Evolutionary conservation across 2,329 filamentous ascomycete genomes (phyloP), one percentile per base, ranked within the genome.

Genomic region (Fusarium nygamai): DNA sequence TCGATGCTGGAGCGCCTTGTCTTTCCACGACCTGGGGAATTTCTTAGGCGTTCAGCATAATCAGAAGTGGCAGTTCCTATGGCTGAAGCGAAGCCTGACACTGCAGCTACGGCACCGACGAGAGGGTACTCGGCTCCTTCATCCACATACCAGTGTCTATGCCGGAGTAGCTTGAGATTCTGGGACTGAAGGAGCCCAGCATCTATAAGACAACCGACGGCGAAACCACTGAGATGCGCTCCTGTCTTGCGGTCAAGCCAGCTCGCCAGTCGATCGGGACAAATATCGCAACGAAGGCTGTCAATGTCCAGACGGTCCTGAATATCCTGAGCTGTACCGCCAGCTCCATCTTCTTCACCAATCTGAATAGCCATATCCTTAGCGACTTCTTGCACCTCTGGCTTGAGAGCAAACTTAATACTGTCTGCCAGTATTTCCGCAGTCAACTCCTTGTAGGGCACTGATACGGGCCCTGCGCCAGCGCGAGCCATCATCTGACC

Each of bases 101-200:
- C 82, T 0, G 93, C 92, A 39, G 89, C 89, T 16, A 92, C 89
- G 20, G 88, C 90, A 36, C 91, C 91, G 38, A 89, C 88, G 9
- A 93, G 84, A 1, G 92, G 92, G 71, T 92, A 90, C 72, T 86
- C 88, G 1, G 91, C 91, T 5, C 91, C 90, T 56, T 91, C 87
- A 63, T 92, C 90, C 0, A 90, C 89, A 65, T 92, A 88, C 80
- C 92, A 93, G 75, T 92, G 90, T 43, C 71, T 77, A 14, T 74
- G 75, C 8, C 62, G 69, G 6, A 82, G 48, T 80, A 92, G 78
- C 75, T 91, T 91, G 22, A 92, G 77, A 61, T 92, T 86, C 8
- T 86, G 85, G 54, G 90, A 87, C 34, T 89, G 84, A 6, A 93
- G 73, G 8, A 89, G 75, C 3, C 87, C 88, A 69, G 86, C 85